Conservation (phyloP, 768 basidiomycete species). For the Peribolospora kevripleyi region DNA sequence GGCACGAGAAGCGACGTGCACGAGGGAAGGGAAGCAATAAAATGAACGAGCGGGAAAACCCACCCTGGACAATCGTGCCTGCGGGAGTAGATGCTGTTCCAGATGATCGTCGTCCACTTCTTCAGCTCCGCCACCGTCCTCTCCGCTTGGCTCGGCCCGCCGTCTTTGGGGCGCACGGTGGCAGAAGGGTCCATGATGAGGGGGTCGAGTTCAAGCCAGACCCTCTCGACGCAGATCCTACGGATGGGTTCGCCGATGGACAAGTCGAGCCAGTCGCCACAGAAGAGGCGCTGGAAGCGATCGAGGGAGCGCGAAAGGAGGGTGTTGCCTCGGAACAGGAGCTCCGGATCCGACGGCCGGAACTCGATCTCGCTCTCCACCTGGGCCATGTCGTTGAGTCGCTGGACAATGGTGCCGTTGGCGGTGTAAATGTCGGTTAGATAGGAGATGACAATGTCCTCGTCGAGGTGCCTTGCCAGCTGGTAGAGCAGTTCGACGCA, state of each 20-base stretch:
- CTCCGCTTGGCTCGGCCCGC: constrained; percentile 36
- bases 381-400: constrained; percentile 43
- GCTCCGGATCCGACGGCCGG: constrained; percentile 27
- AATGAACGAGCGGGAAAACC: not conserved
- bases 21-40: not conserved
- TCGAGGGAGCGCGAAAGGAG: constrained; percentile 41
- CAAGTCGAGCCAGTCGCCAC: constrained; percentile 51
- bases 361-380: constrained; percentile 46
- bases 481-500: constrained; percentile 29
- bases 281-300: constrained; percentile 54
- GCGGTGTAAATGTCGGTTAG: constrained; percentile 32
- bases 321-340: constrained; percentile 33
- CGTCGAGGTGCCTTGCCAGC: constrained; percentile 48
- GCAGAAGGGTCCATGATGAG: constrained; percentile 21
- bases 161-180: constrained; percentile 23
- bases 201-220: constrained; percentile 64
- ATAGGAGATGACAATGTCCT: constrained; percentile 27
- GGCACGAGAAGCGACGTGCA: too few relatives aligned
- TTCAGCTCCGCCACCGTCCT: constrained; percentile 43
- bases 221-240: constrained; percentile 41
- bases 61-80: constrained; percentile 36
- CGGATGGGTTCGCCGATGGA: constrained; percentile 50
- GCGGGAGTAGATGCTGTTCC: constrained; percentile 54
- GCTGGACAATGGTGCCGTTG: constrained; percentile 31
- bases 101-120: constrained; percentile 54